These are phyloP conservation scores for Solioccasus polychromus DNA, from an alignment of 768 basidiomycete species.

Conservation along the genomic window DNA sequence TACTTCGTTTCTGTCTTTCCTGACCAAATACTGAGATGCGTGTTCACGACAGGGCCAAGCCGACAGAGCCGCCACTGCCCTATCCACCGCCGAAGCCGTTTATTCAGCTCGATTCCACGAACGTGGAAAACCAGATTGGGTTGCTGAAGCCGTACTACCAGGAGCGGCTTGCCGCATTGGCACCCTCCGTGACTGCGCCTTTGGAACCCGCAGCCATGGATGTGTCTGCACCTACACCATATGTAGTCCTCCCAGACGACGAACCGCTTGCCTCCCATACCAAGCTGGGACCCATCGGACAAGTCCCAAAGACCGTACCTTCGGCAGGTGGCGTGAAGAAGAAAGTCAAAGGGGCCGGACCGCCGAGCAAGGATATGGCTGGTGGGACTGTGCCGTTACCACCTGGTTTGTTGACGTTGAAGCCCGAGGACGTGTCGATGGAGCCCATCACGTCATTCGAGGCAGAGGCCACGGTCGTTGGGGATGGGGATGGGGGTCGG, in stretches of 20 bases:
- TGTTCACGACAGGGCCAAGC: slow-evolving; percentile 47
- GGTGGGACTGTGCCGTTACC: slow-evolving; percentile 20
- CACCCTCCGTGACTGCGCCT: slow-evolving; percentile 26
- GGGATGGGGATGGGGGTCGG: slow-evolving; percentile 8
- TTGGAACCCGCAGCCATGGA: neutral
- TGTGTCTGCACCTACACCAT: slow-evolving; percentile 1
- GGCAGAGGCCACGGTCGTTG: neutral
- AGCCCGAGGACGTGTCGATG: slow-evolving; percentile 20
- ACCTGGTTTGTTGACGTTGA: slow-evolving; percentile 15
- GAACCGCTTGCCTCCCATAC: slow-evolving; percentile 51
- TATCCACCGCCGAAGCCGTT: slow-evolving; percentile 86
- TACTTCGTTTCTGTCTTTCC: slow-evolving; percentile 17
- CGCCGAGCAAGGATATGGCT: slow-evolving; percentile 21
- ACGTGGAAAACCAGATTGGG: slow-evolving; percentile 79
- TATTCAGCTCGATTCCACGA: slow-evolving; percentile 61
- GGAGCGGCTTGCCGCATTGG: slow-evolving; percentile 46
- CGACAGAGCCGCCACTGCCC: slow-evolving; percentile 73
- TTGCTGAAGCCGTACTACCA: slow-evolving; percentile 78
- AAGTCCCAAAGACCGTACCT: slow-evolving; percentile 55
- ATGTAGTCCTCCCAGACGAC: slow-evolving; percentile 61
- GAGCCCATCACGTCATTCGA: slow-evolving; percentile 19
- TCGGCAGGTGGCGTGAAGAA: slow-evolving; percentile 58
- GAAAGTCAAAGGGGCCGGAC: slow-evolving; percentile 36
- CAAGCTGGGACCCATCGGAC: slow-evolving; percentile 79
- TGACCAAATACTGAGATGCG: slow-evolving; percentile 6